A percentile compares a stretch with the other conserved stretches of the same genome.
Evolutionary conservation across 2,329 filamentous ascomycete species (phyloP).

Genomic region (Neospermospora avenae): DNA sequence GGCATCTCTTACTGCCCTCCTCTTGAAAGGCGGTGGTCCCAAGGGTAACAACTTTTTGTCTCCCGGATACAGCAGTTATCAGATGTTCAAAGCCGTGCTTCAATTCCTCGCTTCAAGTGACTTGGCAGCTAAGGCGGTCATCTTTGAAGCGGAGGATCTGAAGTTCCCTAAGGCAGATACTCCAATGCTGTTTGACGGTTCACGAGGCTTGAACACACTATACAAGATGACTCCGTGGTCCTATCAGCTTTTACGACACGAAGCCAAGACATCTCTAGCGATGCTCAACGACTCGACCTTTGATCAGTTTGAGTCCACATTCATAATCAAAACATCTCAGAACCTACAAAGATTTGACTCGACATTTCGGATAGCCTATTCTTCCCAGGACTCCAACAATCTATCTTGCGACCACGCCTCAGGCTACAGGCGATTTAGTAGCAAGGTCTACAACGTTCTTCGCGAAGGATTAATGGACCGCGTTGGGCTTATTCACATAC

Average conservation of each 20-base stretch:
- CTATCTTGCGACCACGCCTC: constrained; percentile 30
- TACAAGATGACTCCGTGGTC: constrained; percentile 92
- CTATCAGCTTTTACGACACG: constrained; percentile 66
- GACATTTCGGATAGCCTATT: constrained; percentile 34
- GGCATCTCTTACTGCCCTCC: constrained; percentile 72
- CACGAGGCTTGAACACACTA: constrained; percentile 72
- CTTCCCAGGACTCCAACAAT: neutral
- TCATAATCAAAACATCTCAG: constrained; percentile 63
- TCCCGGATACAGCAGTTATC: constrained; percentile 79
- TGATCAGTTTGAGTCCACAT: constrained; percentile 81
- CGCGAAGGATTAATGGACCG: constrained; percentile 73
- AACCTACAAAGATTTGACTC: constrained; percentile 55
- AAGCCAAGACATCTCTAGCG: constrained; percentile 70
- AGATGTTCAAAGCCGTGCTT: constrained; percentile 91
- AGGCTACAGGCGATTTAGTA: constrained; percentile 39
- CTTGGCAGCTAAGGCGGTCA: constrained; percentile 63
- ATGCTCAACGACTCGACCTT: constrained; percentile 70
- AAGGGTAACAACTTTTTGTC: constrained; percentile 72
- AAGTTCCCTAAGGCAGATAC: constrained; percentile 42
- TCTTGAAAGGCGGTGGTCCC: constrained; percentile 74
- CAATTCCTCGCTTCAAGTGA: constrained; percentile 79
- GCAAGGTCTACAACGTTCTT: constrained; percentile 62
- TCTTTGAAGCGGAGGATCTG: constrained; percentile 44
- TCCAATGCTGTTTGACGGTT: constrained; percentile 76
- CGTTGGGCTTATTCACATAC: constrained; percentile 63